Base-by-base conservation (phyloP, 2,329 filamentous ascomycete species). In the Aspergillus uvarum region DNA sequence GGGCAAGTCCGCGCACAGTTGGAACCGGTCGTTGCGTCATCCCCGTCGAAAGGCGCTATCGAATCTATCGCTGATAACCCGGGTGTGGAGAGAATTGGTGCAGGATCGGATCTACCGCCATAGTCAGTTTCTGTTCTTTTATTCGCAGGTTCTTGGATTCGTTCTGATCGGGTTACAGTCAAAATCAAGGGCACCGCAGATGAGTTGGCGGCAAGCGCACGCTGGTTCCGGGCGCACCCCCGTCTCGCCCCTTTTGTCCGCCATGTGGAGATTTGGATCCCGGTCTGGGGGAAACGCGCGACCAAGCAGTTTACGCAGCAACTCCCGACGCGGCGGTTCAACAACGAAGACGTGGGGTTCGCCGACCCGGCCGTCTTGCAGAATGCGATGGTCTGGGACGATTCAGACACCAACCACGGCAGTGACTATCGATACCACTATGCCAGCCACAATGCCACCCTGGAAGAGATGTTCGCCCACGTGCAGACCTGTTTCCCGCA, bases 231-330 rank as follows among this genome's bases (percentile, higher is more conserved):
- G 16, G 65, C 74, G 10, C 82, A 87, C 60, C 78, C 81, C 29
- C 84, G 89, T 67, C 82, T 92, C 5, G 81, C 84, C 21, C 67
- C 76, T 8, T 86, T 90, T 65, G 85, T 92, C 61, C 87, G 86
- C 65, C 89, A 92, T 68, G 83, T 91, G 60, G 89, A 92, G 74
- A 81, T 91, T 47, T 92, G 89, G 88, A 89, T 92, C 63, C 89
- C 89, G 3, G 88, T 91, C 47, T 92, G 81, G 76, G 80, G 82
- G 16, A 77, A 89, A 67, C 83, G 87, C 65, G 66, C 69, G 3
- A 61, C 64, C 31, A 85, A 84, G 21, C 83, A 81, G 58, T 76
- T 79, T 10, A 76, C 81, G 5, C 73, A 58, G 44, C 64, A 69
- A 22, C 65, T 65, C 12, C 67, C 69, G 35, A 59, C 66, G 21